Base-by-base conservation (phyloP, 208 protist species). In the Phytomonas serpens region DNA sequence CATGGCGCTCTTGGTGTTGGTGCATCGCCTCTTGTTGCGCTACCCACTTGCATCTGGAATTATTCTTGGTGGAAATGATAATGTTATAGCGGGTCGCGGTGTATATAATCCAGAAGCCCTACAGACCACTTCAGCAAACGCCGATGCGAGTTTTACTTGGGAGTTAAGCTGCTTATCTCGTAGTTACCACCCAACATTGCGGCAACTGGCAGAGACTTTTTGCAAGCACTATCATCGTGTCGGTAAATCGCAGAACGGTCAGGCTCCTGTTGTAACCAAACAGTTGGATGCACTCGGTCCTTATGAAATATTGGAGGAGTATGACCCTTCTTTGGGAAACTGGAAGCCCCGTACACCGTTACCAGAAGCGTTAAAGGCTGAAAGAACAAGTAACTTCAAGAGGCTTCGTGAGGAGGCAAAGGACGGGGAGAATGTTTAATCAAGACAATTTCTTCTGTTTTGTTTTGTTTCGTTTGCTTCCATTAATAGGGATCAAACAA, bases 81-180 rank as follows among this genome's bases (percentile, higher is more conserved):
- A 97, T 79, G 76, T 90, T 66, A 85, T 97, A 68, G 82, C 85
- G 0, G 92, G 92, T 6, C 89, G 88, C 52, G 92, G 92, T 10
- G 79, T 87, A 14, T 95, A 93, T 77, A 93, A 94, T 76, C 92
- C 92, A 13, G 86, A 65, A 66, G 92, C 92, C 19, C 69, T 86
- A 72, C 89, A 97, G 79, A 97, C 86, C 27, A 81, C 75, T 64
- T 83, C 83, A 7, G 77, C 87, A 30, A 94, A 97, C 78, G 87
- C 92, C 14, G 92, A 97, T 63, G 84, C 86, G 75, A 91, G 85
- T 76, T 97, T 97, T 76, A 93, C 89, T 19, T 97, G 92, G 92
- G 89, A 97, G 75, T 31, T 93, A 57, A 83, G 79, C 37, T 63
- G 92, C 23, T 77, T 95, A 36, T 73, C 83, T n/a, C 76, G 65